Percentiles rank a stretch among this genome's conserved stretches.
Conservation (phyloP, 176 grass and related monocot species). For the Oryza coarctata region DNA sequence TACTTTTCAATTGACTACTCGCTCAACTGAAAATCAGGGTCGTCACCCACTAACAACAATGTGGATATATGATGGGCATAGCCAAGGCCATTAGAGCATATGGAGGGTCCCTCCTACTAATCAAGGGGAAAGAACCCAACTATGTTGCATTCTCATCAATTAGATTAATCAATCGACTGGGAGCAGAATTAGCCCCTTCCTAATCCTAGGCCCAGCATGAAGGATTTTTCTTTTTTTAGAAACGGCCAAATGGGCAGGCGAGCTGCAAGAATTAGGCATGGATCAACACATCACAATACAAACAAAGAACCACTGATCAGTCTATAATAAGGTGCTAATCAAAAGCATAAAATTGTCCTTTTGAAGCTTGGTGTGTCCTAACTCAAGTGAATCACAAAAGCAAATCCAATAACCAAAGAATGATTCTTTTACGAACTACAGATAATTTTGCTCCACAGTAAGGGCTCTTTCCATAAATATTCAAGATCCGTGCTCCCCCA, state of each 20-base stretch:
- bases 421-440: too few species aligned
- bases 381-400: not conserved
- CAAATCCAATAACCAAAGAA: too few species aligned
- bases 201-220: not conserved
- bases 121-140: not conserved
- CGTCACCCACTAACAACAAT: constrained; percentile 52
- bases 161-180: not conserved
- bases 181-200: too few species aligned
- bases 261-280: not conserved
- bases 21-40: constrained; percentile 41
- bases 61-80: constrained; percentile 46
- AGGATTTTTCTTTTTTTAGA: not conserved
- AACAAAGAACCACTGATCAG: not conserved
- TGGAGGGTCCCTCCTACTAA: constrained; percentile 8
- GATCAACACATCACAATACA: too few species aligned
- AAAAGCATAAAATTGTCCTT: not conserved
- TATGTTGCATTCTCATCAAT: not conserved
- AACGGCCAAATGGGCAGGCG: not conserved
- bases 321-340: not conserved
- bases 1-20: constrained; percentile 23
- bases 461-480: too few species aligned
- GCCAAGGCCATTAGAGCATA: constrained; percentile 39
- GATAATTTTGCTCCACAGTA: too few species aligned
- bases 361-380: not conserved
- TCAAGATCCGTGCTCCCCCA: too few species aligned